These are phyloP conservation scores for Wickerhamiella bombiphila DNA, from an alignment of 805 yeast genomes.

Conservation along the genomic window DNA sequence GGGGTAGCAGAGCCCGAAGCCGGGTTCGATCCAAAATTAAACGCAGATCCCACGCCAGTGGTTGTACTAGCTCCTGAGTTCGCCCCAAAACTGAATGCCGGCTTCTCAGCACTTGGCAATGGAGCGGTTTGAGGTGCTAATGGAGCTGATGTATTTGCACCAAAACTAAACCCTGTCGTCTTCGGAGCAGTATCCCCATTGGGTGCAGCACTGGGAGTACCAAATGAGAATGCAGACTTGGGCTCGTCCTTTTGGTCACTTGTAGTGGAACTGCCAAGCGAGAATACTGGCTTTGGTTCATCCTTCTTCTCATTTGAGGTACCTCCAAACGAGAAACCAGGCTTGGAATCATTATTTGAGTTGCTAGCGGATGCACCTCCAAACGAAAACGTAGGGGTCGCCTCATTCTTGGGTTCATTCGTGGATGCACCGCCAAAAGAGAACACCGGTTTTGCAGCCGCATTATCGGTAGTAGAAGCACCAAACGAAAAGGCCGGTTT, in stretches of 20 bases:
- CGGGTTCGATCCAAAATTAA: conserved; percentile 4
- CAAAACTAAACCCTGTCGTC: conserved; percentile 5
- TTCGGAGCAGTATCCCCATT: not conserved
- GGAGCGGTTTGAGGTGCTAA: no score
- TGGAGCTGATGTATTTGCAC: conserved; percentile 2
- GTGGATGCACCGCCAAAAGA: no score
- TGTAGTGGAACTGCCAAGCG: no score
- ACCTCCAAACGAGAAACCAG: not conserved
- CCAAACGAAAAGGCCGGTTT: conserved; percentile 3
- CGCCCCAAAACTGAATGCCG: not conserved
- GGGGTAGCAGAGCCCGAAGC: conserved; percentile 1
- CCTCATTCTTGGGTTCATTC: no score
- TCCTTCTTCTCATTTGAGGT: not conserved
- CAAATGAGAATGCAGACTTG: not conserved
- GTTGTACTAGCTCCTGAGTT: not conserved
- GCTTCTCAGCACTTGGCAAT: conserved; percentile 2
- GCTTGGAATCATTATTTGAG: no score
- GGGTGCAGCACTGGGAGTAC: no score
- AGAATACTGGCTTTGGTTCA: conserved; percentile 8
- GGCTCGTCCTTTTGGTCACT: no score
- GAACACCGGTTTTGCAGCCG: no score
- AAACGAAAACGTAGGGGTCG: no score
- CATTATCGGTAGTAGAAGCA: no score
- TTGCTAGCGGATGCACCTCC: no score
- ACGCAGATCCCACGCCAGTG: conserved; percentile 5